phyloP scores from a whole-genome alignment of 208 protist species.

The Crithidia sp. region DNA sequence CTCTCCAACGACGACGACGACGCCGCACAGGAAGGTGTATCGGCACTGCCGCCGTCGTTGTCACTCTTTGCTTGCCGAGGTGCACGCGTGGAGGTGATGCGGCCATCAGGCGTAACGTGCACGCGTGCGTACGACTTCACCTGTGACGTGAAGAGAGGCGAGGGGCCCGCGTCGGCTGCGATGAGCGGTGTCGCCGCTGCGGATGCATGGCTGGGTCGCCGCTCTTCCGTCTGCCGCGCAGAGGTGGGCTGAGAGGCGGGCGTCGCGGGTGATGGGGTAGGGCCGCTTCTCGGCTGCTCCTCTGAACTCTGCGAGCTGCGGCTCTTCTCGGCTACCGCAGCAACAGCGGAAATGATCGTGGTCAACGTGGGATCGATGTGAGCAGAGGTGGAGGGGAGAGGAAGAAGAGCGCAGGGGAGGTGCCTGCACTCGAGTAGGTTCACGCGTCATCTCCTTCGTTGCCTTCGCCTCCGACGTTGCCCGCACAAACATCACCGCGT shows the following conservation, averaged over 20 bases:
- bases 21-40: too few relatives aligned
- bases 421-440: background rate
- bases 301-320: too few relatives aligned
- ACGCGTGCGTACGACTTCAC: conserved; percentile 36
- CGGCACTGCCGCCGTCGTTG: conserved; percentile 13
- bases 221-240: too few relatives aligned
- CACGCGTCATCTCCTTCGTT: background rate
- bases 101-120: conserved; percentile 23
- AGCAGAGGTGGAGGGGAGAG: background rate
- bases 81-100: conserved; percentile 32
- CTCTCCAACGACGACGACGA: conserved; percentile 8
- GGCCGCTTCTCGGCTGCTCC: too few relatives aligned
- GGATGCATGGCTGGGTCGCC: background rate
- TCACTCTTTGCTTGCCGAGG: conserved; percentile 2
- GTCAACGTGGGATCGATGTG: too few relatives aligned
- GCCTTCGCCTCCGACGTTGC: conserved; percentile 15
- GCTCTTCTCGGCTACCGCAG: background rate
- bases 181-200: background rate
- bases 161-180: background rate
- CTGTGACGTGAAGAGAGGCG: conserved; percentile 24
- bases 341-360: background rate
- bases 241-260: too few relatives aligned
- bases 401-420: background rate
- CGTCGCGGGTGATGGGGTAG: too few relatives aligned
- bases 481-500: conserved; percentile 55